A percentile compares a stretch with the other conserved stretches of the same genome.
Evolutionary conservation across 257 asterid genomes (phyloP).

Genomic region (Penstemon newberryi): DNA sequence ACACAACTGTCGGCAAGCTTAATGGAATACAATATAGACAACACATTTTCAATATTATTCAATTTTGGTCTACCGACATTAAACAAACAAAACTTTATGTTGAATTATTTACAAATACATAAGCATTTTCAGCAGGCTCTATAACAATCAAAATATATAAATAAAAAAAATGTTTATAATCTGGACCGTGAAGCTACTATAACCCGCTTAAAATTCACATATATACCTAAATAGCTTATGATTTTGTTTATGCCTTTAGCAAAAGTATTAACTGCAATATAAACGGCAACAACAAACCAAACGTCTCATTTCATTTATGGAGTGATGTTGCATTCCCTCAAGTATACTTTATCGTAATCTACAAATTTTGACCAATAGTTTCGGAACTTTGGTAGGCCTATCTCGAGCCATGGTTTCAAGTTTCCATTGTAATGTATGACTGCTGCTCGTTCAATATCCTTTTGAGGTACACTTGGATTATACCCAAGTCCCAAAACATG

Average conservation of each 20-base stretch:
- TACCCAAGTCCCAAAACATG: constrained; percentile 68
- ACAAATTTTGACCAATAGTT: constrained; percentile 51
- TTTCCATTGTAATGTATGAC: constrained; percentile 66
- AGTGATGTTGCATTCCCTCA: constrained; percentile 62
- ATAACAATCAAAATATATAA: constrained; percentile 13
- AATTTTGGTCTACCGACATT: no score
- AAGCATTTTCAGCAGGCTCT: constrained; percentile 28
- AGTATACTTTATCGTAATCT: constrained; percentile 46
- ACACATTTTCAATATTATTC: no score
- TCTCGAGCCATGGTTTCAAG: constrained; percentile 76
- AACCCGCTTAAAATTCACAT: constrained; percentile 7
- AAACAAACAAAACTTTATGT: background rate
- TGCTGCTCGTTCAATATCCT: constrained; percentile 61
- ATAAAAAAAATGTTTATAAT: background rate
- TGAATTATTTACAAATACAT: constrained; percentile 17
- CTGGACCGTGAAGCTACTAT: constrained; percentile 18
- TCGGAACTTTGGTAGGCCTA: constrained; percentile 54
- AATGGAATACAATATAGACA: no score
- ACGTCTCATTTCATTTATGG: constrained; percentile 29
- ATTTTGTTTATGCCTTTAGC: constrained; percentile 7
- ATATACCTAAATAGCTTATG: constrained; percentile 23
- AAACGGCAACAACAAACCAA: background rate
- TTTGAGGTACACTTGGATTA: constrained; percentile 43
- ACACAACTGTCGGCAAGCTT: no score
- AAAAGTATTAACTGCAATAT: constrained; percentile 25